Conservation (phyloP, 495 filamentous ascomycete genomes). For the Penicillium egyptiacum region DNA sequence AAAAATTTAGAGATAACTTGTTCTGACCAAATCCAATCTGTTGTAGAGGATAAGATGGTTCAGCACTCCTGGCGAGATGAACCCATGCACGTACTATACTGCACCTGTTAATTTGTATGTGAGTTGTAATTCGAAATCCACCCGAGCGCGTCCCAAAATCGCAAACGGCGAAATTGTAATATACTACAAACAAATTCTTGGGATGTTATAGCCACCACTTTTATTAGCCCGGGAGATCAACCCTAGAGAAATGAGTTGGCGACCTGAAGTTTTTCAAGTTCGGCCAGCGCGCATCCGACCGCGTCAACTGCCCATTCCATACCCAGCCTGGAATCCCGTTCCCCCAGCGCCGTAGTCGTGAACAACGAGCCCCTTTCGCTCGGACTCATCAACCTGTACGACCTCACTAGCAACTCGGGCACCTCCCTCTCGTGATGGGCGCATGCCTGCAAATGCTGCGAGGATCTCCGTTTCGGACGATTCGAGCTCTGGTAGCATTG, state of each 20-base stretch:
- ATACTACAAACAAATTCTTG: too few relatives aligned
- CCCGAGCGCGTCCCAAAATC: background rate
- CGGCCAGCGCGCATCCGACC: background rate
- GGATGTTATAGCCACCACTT: background rate
- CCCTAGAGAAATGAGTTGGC: background rate
- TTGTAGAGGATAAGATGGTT: background rate
- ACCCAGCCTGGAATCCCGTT: constrained; percentile 28
- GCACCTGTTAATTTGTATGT: background rate
- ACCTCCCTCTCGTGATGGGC: constrained; percentile 32
- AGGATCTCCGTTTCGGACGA: constrained; percentile 21
- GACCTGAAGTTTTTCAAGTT: background rate
- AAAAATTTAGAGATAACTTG: background rate
- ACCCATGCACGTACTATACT: background rate
- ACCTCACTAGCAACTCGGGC: constrained; percentile 27
- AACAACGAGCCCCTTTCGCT: constrained; percentile 10
- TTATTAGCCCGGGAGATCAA: background rate
- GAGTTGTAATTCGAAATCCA: too few relatives aligned
- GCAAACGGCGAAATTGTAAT: background rate
- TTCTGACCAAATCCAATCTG: background rate
- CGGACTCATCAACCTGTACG: background rate
- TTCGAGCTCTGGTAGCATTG: constrained; percentile 20
- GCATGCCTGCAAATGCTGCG: constrained; percentile 24
- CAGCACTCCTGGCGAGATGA: background rate
- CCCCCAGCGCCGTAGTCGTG: constrained; percentile 39
- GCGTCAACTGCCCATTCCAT: constrained; percentile 25